phyloP scores from a whole-genome alignment of 2,329 filamentous ascomycete species.

The Colletotrichum liaoningense region DNA sequence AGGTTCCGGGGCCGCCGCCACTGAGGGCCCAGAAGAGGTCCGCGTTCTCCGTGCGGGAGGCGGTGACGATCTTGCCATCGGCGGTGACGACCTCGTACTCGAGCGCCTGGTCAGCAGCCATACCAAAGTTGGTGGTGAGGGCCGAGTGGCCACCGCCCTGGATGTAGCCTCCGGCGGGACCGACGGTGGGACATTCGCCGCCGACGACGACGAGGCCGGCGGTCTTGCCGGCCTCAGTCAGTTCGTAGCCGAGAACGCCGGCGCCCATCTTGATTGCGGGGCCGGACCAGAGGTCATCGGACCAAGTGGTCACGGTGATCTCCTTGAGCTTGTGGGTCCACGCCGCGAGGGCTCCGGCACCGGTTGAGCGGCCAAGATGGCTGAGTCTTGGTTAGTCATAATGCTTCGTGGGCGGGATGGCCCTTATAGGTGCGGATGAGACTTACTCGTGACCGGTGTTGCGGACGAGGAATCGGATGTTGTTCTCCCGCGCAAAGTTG shows the following conservation, averaged over 20 bases:
- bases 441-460: constrained; percentile 47
- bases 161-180: constrained; percentile 68
- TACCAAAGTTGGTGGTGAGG: constrained; percentile 64
- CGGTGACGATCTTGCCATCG: constrained; percentile 58
- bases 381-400: constrained; percentile 44
- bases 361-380: constrained; percentile 49
- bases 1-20: constrained; percentile 70
- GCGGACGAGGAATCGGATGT: constrained; percentile 49
- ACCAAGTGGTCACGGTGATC: constrained; percentile 54
- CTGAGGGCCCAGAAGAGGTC: constrained; percentile 74
- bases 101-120: constrained; percentile 70
- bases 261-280: constrained; percentile 64
- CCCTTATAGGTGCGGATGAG: background rate
- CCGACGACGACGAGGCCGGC: constrained; percentile 50
- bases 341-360: constrained; percentile 52
- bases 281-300: constrained; percentile 56
- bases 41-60: constrained; percentile 57
- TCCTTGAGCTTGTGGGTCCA: constrained; percentile 54
- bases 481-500: constrained; percentile 50
- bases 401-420: background rate
- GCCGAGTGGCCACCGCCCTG: constrained; percentile 71
- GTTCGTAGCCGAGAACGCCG: constrained; percentile 62
- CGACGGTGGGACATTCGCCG: constrained; percentile 65
- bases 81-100: constrained; percentile 67
- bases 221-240: constrained; percentile 36